Percentiles rank a stretch among this genome's conserved stretches.
These are phyloP conservation scores for Gigaspora rosea DNA, from an alignment of 192 early-diverging fungal genomes.

Conservation along the genomic window DNA sequence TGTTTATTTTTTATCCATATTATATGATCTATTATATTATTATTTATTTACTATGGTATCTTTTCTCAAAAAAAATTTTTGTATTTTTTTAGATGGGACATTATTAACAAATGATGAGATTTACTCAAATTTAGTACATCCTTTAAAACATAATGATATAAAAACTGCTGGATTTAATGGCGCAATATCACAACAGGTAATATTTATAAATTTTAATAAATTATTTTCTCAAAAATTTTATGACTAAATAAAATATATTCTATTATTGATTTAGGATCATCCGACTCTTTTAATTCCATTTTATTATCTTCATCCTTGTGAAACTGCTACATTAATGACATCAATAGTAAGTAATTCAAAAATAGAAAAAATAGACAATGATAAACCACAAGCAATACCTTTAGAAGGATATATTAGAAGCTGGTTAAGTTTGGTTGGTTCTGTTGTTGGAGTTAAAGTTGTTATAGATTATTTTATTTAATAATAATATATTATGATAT, in stretches of 20 bases:
- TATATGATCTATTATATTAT: not conserved
- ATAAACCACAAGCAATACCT: not conserved
- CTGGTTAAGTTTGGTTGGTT: slow-evolving; percentile 32
- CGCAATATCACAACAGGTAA: slow-evolving; percentile 46
- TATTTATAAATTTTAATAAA: not conserved
- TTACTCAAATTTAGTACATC: slow-evolving; percentile 42
- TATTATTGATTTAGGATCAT: slow-evolving; percentile 48
- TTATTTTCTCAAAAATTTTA: not conserved
- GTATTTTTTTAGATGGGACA: slow-evolving; percentile 36
- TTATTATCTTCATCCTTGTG: slow-evolving; percentile 66
- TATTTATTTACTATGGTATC: not conserved
- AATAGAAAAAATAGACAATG: not conserved
- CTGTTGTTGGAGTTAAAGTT: slow-evolving; percentile 23
- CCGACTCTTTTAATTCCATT: slow-evolving; percentile 55
- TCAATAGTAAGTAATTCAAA: not conserved
- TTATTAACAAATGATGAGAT: slow-evolving; percentile 46
- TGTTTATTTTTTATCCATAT: not conserved
- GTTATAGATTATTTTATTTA: slow-evolving; percentile 16
- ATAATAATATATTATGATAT: not conserved
- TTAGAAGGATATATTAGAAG: slow-evolving; percentile 32
- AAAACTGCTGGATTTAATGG: slow-evolving; percentile 38
- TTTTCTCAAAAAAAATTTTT: not conserved
- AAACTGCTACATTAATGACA: slow-evolving; percentile 56
- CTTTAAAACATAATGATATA: slow-evolving; percentile 37
- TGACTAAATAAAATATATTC: not conserved